Evolutionary conservation across 371 early-diverging fungal genomes (phyloP).

Genomic region (Mortierella sp.): DNA sequence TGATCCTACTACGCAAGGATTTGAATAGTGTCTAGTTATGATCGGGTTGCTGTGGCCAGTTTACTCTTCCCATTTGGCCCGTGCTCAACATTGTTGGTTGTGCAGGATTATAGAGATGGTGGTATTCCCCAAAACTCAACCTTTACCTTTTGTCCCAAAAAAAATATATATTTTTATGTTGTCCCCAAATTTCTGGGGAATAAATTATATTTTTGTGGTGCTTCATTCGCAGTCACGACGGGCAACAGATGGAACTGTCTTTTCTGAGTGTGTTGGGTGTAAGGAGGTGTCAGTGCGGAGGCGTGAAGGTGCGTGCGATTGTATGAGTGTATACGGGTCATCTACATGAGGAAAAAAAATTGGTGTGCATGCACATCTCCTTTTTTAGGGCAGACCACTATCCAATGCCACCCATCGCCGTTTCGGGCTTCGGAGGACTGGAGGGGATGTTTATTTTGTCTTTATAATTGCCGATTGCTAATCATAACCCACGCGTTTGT

Average conservation of each 20-base stretch:
- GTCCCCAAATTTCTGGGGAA: conserved; percentile 25
- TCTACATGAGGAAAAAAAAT: not conserved
- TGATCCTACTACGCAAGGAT: too few species aligned
- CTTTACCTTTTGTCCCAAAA: conserved; percentile 5
- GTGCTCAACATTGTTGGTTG: not conserved
- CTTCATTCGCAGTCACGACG: not conserved
- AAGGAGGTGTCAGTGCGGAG: not conserved
- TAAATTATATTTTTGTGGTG: not conserved
- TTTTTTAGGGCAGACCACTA: not conserved
- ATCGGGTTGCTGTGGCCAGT: not conserved
- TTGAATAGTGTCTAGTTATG: too few species aligned
- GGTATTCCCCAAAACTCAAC: conserved; percentile 12
- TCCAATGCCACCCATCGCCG: conserved; percentile 4
- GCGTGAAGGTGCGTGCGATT: not conserved
- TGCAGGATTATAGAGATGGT: not conserved
- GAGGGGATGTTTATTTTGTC: not conserved
- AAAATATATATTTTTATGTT: too few species aligned
- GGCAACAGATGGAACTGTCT: too few species aligned
- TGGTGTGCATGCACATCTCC: not conserved
- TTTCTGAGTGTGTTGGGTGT: not conserved
- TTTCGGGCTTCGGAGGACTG: not conserved
- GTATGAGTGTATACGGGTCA: not conserved
- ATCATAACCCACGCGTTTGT: conserved; percentile 1
- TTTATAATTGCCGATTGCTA: conserved; percentile 36
- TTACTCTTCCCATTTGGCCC: not conserved